These are phyloP conservation scores for Paraphaeosphaeria minitans DNA, from an alignment of 2,329 filamentous ascomycete species.

Conservation along the genomic window DNA sequence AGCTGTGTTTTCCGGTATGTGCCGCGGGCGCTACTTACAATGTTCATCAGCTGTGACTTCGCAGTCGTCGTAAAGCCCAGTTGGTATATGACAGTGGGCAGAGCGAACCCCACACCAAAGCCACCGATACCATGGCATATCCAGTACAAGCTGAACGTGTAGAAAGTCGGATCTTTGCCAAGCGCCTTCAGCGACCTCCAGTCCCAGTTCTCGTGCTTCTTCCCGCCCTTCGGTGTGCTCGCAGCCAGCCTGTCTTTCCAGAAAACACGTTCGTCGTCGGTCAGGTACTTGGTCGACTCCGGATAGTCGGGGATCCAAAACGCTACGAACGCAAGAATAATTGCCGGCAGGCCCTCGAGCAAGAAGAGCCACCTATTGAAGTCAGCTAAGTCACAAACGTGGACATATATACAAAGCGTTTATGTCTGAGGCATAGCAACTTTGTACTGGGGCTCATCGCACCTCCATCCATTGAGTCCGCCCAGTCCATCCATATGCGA, in stretches of 20 bases:
- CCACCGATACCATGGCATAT: slow-evolving; percentile 29
- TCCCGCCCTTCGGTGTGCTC: slow-evolving; percentile 17
- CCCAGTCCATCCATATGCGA: slow-evolving; percentile 62
- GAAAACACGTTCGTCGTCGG: slow-evolving; percentile 20
- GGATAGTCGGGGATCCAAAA: slow-evolving; percentile 19
- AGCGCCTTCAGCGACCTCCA: slow-evolving; percentile 20
- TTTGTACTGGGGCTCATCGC: too few species aligned
- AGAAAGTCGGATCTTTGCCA: slow-evolving; percentile 23
- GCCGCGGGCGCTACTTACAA: slow-evolving; percentile 21
- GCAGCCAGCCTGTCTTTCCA: slow-evolving; percentile 17
- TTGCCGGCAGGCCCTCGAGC: slow-evolving; percentile 23
- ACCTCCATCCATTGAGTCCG: slow-evolving; percentile 39
- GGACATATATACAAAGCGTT: too few species aligned
- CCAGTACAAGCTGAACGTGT: slow-evolving; percentile 27
- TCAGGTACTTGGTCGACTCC: slow-evolving; percentile 23
- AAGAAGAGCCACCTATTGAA: slow-evolving; percentile 27
- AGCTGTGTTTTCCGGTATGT: background rate
- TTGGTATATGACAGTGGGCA: slow-evolving; percentile 29
- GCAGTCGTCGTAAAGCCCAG: slow-evolving; percentile 28
- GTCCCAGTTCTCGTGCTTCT: slow-evolving; percentile 22
- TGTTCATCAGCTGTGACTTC: slow-evolving; percentile 28
- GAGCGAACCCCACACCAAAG: slow-evolving; percentile 22
- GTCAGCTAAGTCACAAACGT: too few species aligned
- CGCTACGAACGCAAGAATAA: slow-evolving; percentile 20
- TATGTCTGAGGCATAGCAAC: too few species aligned